Base-by-base conservation (phyloP, 495 filamentous ascomycete species). In the Letharia lupina region DNA sequence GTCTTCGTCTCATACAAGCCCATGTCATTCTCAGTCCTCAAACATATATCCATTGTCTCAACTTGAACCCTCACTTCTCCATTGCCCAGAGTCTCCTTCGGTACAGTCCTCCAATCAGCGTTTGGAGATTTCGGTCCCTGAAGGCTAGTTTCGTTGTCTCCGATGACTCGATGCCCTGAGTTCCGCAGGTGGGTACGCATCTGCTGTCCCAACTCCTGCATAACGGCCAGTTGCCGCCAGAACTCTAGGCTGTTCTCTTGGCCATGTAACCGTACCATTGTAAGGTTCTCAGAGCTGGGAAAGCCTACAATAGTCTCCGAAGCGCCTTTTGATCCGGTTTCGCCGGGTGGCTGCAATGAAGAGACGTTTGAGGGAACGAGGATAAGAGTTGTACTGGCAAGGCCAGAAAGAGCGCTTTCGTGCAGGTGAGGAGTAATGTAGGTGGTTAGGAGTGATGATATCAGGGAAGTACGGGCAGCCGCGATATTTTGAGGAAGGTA, bases 1-100 rank as follows among this genome's bases (percentile, higher is more conserved):
- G 66, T 69, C 54, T 66, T 65, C 13, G 72, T 75, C 44, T 75
- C 73, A 69, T 71, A 75, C 33, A 76, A 63, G 10, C 75, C 74
- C 67, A 76, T 71, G 31, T 70, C 71, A 67, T 69, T 76, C 47
- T 72, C 73, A 41, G 61, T 57, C 31, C 73, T 63, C 23, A 75
- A 47, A 59, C 73, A 70, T 13, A 74, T 64, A 28, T 73, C 71
- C 41, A 54, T 61, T 23, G 69, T 59, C 28, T 61, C 65, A 15
- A 71, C 70, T 12, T 16, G 60, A 6, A 70, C 60, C 37, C 67
- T 67, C 16, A 73, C 63, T 47, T 66, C 23, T 4, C 68, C 70
- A 18, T 23, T 0, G 2, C n/a, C 42, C 16, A 52, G 45, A 45
- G 7, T 40, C 65, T 16, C 37, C 42, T 50, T 28, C 3, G 28